A percentile compares a stretch with the other conserved stretches of the same genome.
phyloP scores from a whole-genome alignment of 192 early-diverging fungal species.

The Dimargaris cristalligena region DNA sequence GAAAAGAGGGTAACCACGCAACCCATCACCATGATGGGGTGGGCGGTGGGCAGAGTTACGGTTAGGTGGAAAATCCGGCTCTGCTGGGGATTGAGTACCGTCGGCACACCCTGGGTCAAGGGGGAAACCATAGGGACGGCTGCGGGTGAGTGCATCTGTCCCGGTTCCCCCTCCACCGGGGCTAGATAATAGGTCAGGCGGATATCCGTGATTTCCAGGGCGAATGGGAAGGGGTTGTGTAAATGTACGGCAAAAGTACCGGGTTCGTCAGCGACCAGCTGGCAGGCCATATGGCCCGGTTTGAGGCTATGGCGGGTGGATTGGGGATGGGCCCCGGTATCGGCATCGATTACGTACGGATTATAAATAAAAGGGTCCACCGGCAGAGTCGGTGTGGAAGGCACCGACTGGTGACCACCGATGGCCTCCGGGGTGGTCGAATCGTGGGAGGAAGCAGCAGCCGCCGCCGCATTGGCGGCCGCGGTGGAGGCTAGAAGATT shows the following conservation, averaged over 20 bases:
- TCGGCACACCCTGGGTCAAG: neutral
- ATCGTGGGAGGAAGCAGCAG: neutral
- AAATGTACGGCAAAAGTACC: neutral
- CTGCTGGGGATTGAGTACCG: neutral
- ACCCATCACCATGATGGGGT: neutral
- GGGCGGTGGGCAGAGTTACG: neutral
- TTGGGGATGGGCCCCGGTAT: neutral
- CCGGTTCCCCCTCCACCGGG: neutral
- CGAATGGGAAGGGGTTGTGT: conserved; percentile 4
- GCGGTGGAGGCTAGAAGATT: neutral
- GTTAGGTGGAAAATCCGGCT: neutral
- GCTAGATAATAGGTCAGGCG: neutral
- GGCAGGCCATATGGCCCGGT: neutral
- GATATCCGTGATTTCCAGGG: neutral
- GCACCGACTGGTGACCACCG: neutral
- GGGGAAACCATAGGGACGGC: neutral
- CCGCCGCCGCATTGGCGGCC: neutral
- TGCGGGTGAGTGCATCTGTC: neutral
- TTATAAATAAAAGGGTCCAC: conserved; percentile 1
- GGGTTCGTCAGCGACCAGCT: neutral
- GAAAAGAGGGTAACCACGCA: neutral
- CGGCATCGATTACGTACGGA: neutral
- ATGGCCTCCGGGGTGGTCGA: neutral
- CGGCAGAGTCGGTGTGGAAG: neutral
- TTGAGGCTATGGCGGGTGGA: neutral